Percentiles rank a stretch among this genome's conserved stretches.
These are phyloP conservation scores for Ceratocystiopsis sp. DNA, from an alignment of 2,329 filamentous ascomycete genomes.

Conservation along the genomic window DNA sequence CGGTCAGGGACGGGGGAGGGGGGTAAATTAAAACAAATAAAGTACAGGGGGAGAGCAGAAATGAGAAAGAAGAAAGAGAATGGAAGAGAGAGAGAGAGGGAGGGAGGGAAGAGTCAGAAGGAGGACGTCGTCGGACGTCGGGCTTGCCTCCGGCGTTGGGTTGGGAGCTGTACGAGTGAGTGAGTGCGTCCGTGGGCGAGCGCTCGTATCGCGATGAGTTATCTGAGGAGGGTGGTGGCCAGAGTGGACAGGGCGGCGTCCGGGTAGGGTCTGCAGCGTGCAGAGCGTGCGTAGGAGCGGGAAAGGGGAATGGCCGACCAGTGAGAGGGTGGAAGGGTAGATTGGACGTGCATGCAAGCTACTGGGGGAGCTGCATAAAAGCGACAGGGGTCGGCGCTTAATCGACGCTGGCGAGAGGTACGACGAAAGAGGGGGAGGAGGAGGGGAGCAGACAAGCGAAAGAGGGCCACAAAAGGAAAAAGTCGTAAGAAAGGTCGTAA, in stretches of 20 bases:
- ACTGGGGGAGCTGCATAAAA: slow-evolving; percentile 27
- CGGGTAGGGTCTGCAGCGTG: too few species aligned
- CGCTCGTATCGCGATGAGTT: too few species aligned
- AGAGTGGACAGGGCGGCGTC: background rate
- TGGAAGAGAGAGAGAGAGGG: background rate
- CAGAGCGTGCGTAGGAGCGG: background rate
- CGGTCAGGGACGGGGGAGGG: too few species aligned
- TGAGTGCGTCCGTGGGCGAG: background rate
- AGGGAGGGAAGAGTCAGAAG: slow-evolving; percentile 3
- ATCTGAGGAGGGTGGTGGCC: background rate
- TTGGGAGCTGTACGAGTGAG: background rate
- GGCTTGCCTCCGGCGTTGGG: background rate
- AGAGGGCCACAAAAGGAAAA: too few species aligned
- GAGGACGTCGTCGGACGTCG: background rate
- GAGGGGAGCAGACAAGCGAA: background rate
- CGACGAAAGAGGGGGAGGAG: background rate
- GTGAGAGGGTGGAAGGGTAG: slow-evolving; percentile 12
- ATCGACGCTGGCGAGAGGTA: slow-evolving; percentile 6
- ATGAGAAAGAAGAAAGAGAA: background rate
- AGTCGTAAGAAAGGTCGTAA: too few species aligned
- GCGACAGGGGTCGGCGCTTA: slow-evolving; percentile 42
- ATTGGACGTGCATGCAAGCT: slow-evolving; percentile 7
- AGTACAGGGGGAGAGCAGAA: background rate
- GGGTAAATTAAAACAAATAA: too few species aligned
- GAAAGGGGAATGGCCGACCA: slow-evolving; percentile 5